Evolutionary conservation across 2,329 filamentous ascomycete species (phyloP).

Genomic region (Emmonsiellopsis sp.): DNA sequence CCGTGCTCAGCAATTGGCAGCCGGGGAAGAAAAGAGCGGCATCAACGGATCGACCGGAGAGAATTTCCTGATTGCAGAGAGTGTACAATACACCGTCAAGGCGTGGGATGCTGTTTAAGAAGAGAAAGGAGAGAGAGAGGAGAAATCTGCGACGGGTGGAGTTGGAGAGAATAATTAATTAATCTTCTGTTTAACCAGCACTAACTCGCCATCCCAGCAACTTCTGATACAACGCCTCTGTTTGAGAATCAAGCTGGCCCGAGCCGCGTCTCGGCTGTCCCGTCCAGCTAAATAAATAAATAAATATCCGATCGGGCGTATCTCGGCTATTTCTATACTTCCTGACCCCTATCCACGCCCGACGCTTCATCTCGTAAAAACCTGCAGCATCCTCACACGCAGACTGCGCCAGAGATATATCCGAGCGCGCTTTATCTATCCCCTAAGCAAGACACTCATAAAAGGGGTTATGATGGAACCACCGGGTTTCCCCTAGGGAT

Average conservation of each 20-base stretch:
- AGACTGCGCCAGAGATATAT: too few species aligned
- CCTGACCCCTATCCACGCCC: too few species aligned
- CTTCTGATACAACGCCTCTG: neutral
- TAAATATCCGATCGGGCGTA: too few species aligned
- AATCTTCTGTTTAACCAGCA: neutral
- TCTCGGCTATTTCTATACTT: too few species aligned
- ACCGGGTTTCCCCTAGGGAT: too few species aligned
- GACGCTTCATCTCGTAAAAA: too few species aligned
- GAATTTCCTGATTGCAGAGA: neutral
- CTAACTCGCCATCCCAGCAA: neutral
- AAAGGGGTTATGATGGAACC: too few species aligned
- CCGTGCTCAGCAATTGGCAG: too few species aligned
- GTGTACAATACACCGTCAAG: neutral
- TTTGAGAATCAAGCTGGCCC: neutral
- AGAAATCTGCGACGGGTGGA: neutral
- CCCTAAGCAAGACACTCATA: too few species aligned
- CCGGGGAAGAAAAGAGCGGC: neutral
- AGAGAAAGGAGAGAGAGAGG: conserved; percentile 1
- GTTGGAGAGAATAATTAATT: neutral
- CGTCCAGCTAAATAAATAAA: neutral
- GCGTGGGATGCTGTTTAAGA: neutral
- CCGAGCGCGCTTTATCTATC: too few species aligned
- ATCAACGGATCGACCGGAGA: conserved; percentile 9
- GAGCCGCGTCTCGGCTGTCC: neutral
- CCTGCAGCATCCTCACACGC: too few species aligned